Percentiles rank a stretch among this genome's conserved stretches.
phyloP scores from a whole-genome alignment of 2,329 filamentous ascomycete genomes.

The Colletotrichum acutatum region DNA sequence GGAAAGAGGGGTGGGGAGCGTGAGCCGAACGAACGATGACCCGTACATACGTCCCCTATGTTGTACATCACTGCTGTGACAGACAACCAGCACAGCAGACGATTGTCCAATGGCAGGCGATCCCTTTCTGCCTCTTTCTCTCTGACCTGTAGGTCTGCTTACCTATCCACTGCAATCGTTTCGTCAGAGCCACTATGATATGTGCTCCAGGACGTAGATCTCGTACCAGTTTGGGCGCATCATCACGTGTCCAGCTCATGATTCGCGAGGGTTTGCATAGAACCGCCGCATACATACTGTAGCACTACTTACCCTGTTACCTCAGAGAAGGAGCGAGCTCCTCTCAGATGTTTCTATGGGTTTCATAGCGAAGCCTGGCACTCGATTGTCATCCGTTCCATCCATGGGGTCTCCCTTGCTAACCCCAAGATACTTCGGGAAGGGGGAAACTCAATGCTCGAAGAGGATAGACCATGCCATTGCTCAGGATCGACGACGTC shows the following conservation, averaged over 20 bases:
- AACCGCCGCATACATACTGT: neutral
- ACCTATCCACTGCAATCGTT: neutral
- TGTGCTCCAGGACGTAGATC: neutral
- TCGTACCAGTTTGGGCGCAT: neutral
- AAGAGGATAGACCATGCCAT: neutral
- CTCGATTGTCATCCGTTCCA: neutral
- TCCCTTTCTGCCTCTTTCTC: neutral
- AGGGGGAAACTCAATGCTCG: slow-evolving; percentile 6
- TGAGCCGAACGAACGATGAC: slow-evolving; percentile 15
- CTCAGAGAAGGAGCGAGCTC: neutral
- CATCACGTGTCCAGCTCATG: slow-evolving; percentile 23
- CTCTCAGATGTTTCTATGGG: neutral
- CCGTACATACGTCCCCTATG: slow-evolving; percentile 9
- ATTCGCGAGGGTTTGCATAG: slow-evolving; percentile 15
- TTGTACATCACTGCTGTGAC: neutral
- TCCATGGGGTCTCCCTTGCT: neutral
- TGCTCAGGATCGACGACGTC: slow-evolving; percentile 23
- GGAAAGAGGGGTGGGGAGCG: neutral
- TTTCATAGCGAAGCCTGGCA: neutral
- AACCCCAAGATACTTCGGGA: neutral
- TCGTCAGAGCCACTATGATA: neutral
- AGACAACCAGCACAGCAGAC: neutral
- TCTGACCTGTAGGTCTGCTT: neutral
- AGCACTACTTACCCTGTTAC: neutral
- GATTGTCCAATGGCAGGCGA: neutral